Percentiles rank a stretch among this genome's conserved stretches.
Evolutionary conservation across 495 filamentous ascomycete species (phyloP).

Genomic region (Rhizodiscina lignyota): DNA sequence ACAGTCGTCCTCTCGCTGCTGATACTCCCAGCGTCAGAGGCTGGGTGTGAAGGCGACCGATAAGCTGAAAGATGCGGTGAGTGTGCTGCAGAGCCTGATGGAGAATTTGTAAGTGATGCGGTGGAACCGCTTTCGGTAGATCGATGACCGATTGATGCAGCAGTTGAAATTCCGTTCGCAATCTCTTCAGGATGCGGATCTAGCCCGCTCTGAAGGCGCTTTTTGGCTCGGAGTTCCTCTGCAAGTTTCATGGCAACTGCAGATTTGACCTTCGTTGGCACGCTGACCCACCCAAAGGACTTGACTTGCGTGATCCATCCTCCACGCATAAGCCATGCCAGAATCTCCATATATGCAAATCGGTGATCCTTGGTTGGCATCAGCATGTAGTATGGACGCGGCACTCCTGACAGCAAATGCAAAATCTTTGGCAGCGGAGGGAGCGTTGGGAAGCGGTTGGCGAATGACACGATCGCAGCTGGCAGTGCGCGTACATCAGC

Average conservation of each 20-base stretch:
- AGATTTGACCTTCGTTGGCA: conserved; percentile 43
- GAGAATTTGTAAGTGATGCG: not conserved
- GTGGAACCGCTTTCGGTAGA: not conserved
- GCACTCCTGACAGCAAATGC: conserved; percentile 53
- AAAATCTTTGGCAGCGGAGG: conserved; percentile 76
- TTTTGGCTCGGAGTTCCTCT: conserved; percentile 17
- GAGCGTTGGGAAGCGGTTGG: conserved; percentile 58
- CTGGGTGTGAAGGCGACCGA: conserved; percentile 1
- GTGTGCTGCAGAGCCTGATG: not conserved
- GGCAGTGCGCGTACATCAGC: conserved; percentile 62
- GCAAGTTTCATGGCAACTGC: conserved; percentile 41
- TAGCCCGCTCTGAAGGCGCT: not conserved
- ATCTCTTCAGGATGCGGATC: too few relatives aligned
- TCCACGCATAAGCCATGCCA: conserved; percentile 81
- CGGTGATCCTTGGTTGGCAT: conserved; percentile 85
- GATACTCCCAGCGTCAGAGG: conserved; percentile 12
- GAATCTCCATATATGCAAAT: conserved; percentile 67
- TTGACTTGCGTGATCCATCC: conserved; percentile 87
- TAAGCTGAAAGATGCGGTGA: conserved; percentile 4
- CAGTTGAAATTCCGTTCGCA: too few relatives aligned
- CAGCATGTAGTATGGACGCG: conserved; percentile 61
- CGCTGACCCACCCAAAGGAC: conserved; percentile 67
- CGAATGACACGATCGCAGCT: conserved; percentile 54
- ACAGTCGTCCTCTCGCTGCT: conserved; percentile 11
- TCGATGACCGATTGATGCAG: not conserved